These are phyloP conservation scores for Rhodotorula mucilaginosa DNA, from an alignment of 1,284 basidiomycete species.

Conservation along the genomic window DNA sequence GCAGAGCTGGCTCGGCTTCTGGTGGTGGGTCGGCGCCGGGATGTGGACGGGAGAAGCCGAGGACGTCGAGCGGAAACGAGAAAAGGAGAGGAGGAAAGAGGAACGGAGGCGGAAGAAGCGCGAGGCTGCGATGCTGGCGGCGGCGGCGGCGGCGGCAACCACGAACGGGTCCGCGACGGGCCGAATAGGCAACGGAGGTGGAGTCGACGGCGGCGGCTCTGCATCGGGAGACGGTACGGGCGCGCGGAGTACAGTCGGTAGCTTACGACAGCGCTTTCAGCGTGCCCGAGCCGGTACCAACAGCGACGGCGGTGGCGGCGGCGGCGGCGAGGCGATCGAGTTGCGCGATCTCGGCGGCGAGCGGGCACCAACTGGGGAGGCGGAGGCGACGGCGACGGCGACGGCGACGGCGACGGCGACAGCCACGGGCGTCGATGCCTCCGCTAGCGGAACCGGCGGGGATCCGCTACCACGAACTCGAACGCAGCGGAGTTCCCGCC, in stretches of 20 bases:
- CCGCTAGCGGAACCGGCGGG: neutral
- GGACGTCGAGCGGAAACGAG: slow-evolving; percentile 59
- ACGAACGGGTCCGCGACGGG: neutral
- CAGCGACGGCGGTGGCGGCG: neutral
- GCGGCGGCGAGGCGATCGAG: slow-evolving; percentile 26
- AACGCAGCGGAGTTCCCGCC: neutral
- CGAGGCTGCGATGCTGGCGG: slow-evolving; percentile 16
- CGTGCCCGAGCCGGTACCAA: neutral
- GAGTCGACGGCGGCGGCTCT: neutral
- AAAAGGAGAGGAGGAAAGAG: slow-evolving; percentile 27
- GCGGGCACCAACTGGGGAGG: too few species aligned
- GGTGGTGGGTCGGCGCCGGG: slow-evolving; percentile 82
- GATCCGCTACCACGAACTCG: neutral
- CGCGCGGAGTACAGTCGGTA: slow-evolving; percentile 5
- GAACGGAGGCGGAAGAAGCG: slow-evolving; percentile 18
- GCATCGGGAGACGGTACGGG: neutral
- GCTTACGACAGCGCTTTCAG: slow-evolving; percentile 13
- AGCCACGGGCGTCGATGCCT: neutral
- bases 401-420: neutral
- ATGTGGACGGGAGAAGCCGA: slow-evolving; percentile 65
- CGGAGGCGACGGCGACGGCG: neutral
- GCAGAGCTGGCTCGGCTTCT: slow-evolving; percentile 61
- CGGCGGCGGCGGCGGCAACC: neutral
- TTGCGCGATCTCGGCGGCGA: slow-evolving; percentile 13
- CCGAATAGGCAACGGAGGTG: too few species aligned